A percentile compares a stretch with the other conserved stretches of the same genome.
Evolutionary conservation across 164 flowering plant genomes (phyloP).

Genomic region (Pachysandra terminalis): DNA sequence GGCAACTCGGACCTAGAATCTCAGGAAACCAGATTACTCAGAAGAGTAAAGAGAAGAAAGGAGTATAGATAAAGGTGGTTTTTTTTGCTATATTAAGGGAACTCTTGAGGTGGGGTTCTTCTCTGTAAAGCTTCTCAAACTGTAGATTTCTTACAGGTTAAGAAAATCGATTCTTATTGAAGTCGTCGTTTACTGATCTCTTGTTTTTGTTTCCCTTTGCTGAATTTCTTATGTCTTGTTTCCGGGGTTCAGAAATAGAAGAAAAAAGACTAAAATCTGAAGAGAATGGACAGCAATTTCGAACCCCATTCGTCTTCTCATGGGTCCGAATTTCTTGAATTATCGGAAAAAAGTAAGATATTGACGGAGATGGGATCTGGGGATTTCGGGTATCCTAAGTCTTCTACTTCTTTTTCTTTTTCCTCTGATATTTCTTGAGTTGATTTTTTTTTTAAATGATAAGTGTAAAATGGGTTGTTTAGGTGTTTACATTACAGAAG

Average conservation of each 20-base stretch:
- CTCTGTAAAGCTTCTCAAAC: too few relatives aligned
- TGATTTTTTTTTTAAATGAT: not conserved
- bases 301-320: slow-evolving; percentile 2
- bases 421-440: too few relatives aligned
- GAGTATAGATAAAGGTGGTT: too few relatives aligned
- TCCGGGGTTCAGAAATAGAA: not conserved
- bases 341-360: slow-evolving; percentile 6
- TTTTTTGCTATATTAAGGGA: too few relatives aligned
- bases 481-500: slow-evolving; percentile 83
- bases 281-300: slow-evolving; percentile 18
- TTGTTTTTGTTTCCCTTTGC: not conserved
- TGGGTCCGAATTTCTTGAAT: not conserved
- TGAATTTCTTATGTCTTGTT: not conserved
- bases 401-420: slow-evolving; percentile 3
- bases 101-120: too few relatives aligned
- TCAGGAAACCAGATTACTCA: not conserved
- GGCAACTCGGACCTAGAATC: too few relatives aligned
- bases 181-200: too few relatives aligned
- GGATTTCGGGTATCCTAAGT: slow-evolving; percentile 35
- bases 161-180: not conserved
- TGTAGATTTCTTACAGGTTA: too few relatives aligned
- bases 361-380: slow-evolving; percentile 30
- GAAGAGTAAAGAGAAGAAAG: too few relatives aligned
- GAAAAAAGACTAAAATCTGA: not conserved
- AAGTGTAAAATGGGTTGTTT: slow-evolving; percentile 3